Percentiles rank a stretch among this genome's conserved stretches.
Conservation (phyloP, 2,329 filamentous ascomycete species). For the Hymenotorrendiella dingleyae region DNA sequence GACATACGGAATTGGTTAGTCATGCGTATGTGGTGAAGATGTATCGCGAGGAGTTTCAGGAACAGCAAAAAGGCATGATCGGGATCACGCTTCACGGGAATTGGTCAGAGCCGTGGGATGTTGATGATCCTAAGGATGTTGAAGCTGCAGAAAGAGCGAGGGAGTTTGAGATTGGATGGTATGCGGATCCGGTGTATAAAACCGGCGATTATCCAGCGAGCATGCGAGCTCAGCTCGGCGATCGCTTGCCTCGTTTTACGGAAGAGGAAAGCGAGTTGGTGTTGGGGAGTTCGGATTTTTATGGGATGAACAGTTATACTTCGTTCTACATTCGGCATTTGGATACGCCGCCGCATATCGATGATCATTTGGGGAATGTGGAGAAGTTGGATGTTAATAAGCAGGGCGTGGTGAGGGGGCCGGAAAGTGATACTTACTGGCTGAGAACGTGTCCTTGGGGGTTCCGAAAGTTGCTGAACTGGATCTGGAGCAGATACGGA, state of each 20-base stretch:
- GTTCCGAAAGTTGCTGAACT: slow-evolving; percentile 70
- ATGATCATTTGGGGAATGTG: slow-evolving; percentile 70
- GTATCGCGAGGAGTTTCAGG: slow-evolving; percentile 76
- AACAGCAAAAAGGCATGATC: slow-evolving; percentile 64
- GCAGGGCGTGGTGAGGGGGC: slow-evolving; percentile 65
- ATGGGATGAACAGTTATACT: slow-evolving; percentile 90
- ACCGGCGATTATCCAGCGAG: slow-evolving; percentile 75
- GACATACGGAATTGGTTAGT: slow-evolving; percentile 74
- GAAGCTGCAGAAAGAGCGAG: slow-evolving; percentile 72
- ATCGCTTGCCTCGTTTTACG: slow-evolving; percentile 70
- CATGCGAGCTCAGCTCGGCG: slow-evolving; percentile 74
- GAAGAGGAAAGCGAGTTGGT: slow-evolving; percentile 61
- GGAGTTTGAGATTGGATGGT: slow-evolving; percentile 83
- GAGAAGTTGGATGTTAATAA: slow-evolving; percentile 68
- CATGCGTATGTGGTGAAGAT: slow-evolving; percentile 73
- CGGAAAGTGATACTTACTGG: slow-evolving; percentile 77
- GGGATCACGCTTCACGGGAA: slow-evolving; percentile 77
- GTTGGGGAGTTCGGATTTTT: slow-evolving; percentile 80
- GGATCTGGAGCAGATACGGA: slow-evolving; percentile 71
- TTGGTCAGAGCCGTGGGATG: slow-evolving; percentile 65
- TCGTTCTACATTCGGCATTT: slow-evolving; percentile 76
- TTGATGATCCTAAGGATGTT: slow-evolving; percentile 64
- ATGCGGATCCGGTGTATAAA: slow-evolving; percentile 73
- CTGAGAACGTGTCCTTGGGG: slow-evolving; percentile 66
- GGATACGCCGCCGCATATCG: slow-evolving; percentile 50